Evolutionary conservation across 2,329 filamentous ascomycete genomes (phyloP).

Genomic region (Pseudogymnoascus destructans): DNA sequence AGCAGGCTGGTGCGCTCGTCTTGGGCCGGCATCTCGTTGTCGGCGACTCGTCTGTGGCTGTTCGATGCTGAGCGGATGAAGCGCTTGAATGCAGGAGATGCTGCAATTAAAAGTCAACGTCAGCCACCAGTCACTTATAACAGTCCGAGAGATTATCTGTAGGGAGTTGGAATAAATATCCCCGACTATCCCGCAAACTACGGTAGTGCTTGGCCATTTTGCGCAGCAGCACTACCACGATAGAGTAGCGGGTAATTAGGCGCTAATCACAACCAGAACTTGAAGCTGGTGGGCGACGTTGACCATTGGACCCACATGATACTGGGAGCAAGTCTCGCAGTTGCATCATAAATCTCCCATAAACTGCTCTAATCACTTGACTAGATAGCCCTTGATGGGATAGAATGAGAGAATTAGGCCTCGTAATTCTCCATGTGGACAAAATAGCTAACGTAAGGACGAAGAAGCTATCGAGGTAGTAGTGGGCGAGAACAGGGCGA

Average conservation of each 20-base stretch:
- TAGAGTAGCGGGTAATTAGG: slow-evolving; percentile 1
- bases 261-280: slow-evolving; percentile 2
- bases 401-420: background rate
- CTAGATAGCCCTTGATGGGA: background rate
- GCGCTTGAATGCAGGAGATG: background rate
- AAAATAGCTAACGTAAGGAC: background rate
- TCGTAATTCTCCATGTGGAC: background rate
- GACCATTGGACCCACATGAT: background rate
- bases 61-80: background rate
- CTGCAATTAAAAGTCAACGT: background rate
- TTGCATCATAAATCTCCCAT: slow-evolving; percentile 7
- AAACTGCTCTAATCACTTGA: background rate
- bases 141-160: background rate
- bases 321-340: background rate
- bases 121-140: background rate
- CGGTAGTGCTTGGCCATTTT: slow-evolving; percentile 1
- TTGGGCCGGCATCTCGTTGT: slow-evolving; percentile 13
- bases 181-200: background rate
- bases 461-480: background rate
- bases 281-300: background rate
- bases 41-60: background rate
- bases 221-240: background rate
- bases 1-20: slow-evolving; percentile 21
- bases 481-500: background rate
- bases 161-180: background rate